phyloP scores from a whole-genome alignment of 805 yeast genomes.

The Monosporozyma servazzii region DNA sequence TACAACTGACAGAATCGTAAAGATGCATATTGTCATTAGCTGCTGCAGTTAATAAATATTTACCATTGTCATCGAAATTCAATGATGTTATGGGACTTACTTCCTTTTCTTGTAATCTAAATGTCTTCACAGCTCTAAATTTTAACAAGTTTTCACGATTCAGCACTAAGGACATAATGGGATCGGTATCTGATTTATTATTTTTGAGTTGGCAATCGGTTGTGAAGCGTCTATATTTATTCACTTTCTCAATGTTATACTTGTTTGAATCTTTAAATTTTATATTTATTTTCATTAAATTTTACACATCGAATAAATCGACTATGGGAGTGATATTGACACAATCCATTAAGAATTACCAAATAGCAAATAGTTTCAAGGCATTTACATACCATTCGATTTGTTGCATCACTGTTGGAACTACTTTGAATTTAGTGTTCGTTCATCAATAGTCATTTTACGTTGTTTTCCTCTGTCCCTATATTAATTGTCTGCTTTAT shows the following conservation, averaged over 20 bases:
- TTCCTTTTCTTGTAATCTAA: constrained; percentile 39
- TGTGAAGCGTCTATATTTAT: neutral
- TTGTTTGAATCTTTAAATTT: neutral
- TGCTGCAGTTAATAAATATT: constrained; percentile 63
- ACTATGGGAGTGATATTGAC: neutral
- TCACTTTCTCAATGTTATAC: neutral
- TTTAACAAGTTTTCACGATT: constrained; percentile 21
- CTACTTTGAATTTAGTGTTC: neutral
- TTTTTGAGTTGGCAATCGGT: neutral
- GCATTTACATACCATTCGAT: neutral
- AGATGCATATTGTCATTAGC: constrained; percentile 76
- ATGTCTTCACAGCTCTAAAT: constrained; percentile 40
- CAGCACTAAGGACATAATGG: constrained; percentile 15
- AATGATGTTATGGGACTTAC: constrained; percentile 55
- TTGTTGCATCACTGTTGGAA: neutral
- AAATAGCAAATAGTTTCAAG: neutral
- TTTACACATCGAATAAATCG: neutral
- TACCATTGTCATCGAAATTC: constrained; percentile 80
- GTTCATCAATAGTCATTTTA: neutral
- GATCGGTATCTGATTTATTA: no score
- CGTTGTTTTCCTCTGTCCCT: neutral
- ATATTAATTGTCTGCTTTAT: neutral
- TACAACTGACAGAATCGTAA: constrained; percentile 68
- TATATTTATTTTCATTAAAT: neutral
- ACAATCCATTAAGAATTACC: neutral